Evolutionary conservation across 1,284 basidiomycete genomes (phyloP), one percentile per base, ranked within the genome.

Genomic region (Marasmius fiardii): DNA sequence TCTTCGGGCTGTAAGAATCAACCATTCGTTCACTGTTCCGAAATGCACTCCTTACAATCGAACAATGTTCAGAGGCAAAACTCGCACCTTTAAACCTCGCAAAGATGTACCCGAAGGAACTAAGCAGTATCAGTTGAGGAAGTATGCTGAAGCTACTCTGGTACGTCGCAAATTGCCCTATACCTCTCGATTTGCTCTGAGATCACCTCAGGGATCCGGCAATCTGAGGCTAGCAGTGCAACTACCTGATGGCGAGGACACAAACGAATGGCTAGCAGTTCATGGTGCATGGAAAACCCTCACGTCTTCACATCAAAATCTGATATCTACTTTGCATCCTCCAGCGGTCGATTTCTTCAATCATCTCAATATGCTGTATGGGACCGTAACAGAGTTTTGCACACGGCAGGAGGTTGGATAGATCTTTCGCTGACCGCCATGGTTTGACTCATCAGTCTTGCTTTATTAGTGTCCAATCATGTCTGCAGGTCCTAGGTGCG

Each of bases 61-160:
- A 21, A 50, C 43, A 60, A n/a, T 35, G 41, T 48, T 48, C 63
- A 92, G 90, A 52, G 90, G 90, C 52, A 94, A 94, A 74, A 93
- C 92, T 44, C 86, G 92, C 56, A 94, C 95, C n/a, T 98, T 98
- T 81, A 96, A 96, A 70, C 95, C 95, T 43, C 87, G 92, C 65
- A 94, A 93, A 75, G 95, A 97, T 72, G 90, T 95, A 24, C 90
- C 94, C 7, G 94, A 96, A 71, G 95, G 95, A 39, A 96, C 95
- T 33, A 97, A 96, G 72, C 95, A 97, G 69, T 97, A 95, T 72
- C 95, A 98, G 74, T 78, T 98, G 61, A 87, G 95, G 70, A 95
- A 96, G 72, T 98, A 98, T 71, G 95, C 95, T 12, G 95, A 98
- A 69, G 95, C 95, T 33, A 98, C 95, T 11, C 77, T 98, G 68